Evolutionary conservation across 306 rosid genomes (phyloP).

Genomic region (Coriaria nepalensis): DNA sequence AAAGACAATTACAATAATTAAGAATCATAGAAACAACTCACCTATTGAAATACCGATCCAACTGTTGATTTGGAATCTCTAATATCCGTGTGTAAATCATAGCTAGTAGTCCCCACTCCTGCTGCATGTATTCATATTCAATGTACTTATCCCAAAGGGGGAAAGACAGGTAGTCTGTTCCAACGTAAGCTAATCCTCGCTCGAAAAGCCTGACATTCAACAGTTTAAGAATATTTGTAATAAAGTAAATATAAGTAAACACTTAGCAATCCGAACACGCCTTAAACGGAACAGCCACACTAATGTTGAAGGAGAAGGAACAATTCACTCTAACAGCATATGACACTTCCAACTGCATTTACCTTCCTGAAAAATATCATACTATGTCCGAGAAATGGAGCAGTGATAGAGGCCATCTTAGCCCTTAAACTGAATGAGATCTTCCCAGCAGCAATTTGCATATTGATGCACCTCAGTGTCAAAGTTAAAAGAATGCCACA

Average conservation of each 20-base stretch:
- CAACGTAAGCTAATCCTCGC: conserved; percentile 90
- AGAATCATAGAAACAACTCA: conserved; percentile 11
- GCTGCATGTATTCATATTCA: conserved; percentile 94
- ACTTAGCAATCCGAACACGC: conserved; percentile 28
- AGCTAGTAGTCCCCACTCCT: conserved; percentile 90
- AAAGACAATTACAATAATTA: neutral
- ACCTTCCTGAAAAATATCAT: conserved; percentile 96
- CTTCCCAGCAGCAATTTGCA: conserved; percentile 99
- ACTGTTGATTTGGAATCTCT: conserved; percentile 89
- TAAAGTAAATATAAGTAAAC: conserved; percentile 23
- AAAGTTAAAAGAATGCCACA: conserved; percentile 59
- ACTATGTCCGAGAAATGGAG: conserved; percentile 90
- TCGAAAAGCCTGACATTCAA: conserved; percentile 83
- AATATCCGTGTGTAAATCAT: conserved; percentile 76
- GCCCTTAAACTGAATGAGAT: conserved; percentile 90
- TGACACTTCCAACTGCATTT: conserved; percentile 97
- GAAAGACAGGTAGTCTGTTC: conserved; percentile 89
- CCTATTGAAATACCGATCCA: conserved; percentile 93
- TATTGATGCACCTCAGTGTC: conserved; percentile 89
- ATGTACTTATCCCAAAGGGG: conserved; percentile 96
- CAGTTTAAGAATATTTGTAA: conserved; percentile 21
- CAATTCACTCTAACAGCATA: conserved; percentile 89
- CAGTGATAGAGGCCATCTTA: conserved; percentile 98
- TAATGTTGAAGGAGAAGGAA: conserved; percentile 54
- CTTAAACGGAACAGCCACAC: conserved; percentile 54